Base-by-base conservation (phyloP, 371 early-diverging fungal species). In the Blastocladiella emersonii region DNA sequence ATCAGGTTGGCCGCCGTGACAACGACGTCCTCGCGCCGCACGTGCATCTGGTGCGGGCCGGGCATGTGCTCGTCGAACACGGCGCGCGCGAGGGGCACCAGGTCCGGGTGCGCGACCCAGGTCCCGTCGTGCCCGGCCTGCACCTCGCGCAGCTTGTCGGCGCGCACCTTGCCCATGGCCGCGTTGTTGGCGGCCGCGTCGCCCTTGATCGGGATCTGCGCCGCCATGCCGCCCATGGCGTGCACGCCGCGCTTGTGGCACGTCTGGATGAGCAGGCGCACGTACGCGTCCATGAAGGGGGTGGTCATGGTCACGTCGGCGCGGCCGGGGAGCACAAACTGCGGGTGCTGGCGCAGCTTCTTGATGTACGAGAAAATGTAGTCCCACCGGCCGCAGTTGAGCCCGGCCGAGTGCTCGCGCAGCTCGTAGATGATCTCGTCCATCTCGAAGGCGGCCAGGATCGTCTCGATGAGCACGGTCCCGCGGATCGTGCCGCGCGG, bases 141-240 rank as follows among this genome's bases (percentile, higher is more conserved):
- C 53, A 92, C 96, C 73, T 95, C 96, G 68, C 96, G 86, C 60
- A 85, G 72, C 80, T 95, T 95, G 74, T 95, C 96, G 55, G 83
- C 85, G 67, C 85, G 81, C 44, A 95, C 96, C 81, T 95, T 94
- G 71, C 79, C 81, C 82, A 95, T 85, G 53, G 96, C 94, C 15
- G 86, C 84, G 64, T 86, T 78, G 78, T 95, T 95, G 57, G 90
- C 92, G 56, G 78, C 71, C 43, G 76, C 69, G 72, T 95, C 82
- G 77, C 86, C 83, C 81, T 92, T 92, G 85, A 95, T 93, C 53
- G 96, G 96, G 69, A 95, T 95, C 74, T 93, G 93, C 41, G 96
- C 96, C 48, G 96, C 95, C 96, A 95, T 95, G 49, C 96, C 96
- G 61, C 96, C 96, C 94, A 95, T 95, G 57, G 96, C 96, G 71